Conservation (phyloP, 108 stramenopile species). For the Thalassiosira profunda region DNA sequence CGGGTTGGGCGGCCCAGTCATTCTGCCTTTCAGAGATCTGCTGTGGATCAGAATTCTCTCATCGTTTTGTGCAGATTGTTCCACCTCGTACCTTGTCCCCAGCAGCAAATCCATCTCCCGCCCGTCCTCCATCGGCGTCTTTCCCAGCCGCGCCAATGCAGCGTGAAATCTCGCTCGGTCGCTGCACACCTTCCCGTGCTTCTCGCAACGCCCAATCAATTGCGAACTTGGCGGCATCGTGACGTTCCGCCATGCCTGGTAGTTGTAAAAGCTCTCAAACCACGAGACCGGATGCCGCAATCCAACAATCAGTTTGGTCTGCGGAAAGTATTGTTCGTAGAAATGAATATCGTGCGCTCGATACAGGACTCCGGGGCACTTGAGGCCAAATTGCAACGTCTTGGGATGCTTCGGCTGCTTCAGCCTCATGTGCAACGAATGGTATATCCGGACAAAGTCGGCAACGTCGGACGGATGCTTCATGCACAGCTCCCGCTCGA, state of each 20-base stretch:
- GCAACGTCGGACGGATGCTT: constrained; percentile 11
- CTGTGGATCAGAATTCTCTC: background rate
- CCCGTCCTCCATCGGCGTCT: constrained; percentile 37
- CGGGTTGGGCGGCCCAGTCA: constrained; percentile 18
- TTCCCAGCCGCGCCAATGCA: constrained; percentile 47
- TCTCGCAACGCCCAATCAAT: constrained; percentile 27
- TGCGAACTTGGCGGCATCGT: constrained; percentile 22
- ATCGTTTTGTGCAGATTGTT: background rate
- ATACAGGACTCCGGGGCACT: constrained; percentile 53
- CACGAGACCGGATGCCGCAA: constrained; percentile 77
- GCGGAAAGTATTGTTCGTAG: constrained; percentile 45
- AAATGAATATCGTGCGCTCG: constrained; percentile 12
- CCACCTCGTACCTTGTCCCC: constrained; percentile 9
- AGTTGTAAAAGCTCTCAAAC: constrained; percentile 84
- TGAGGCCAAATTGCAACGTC: constrained; percentile 28
- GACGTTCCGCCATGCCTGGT: constrained; percentile 60
- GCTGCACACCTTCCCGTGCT: constrained; percentile 61
- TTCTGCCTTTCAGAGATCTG: background rate
- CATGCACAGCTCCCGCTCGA: constrained; percentile 42
- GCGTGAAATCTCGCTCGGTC: constrained; percentile 73
- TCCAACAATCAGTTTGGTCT: constrained; percentile 73
- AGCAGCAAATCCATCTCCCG: constrained; percentile 34
- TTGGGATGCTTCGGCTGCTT: constrained; percentile 6
- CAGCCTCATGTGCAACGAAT: constrained; percentile 22
- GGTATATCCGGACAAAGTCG: constrained; percentile 19